Conservation (phyloP, 495 filamentous ascomycete genomes). For the Lasiosphaeriaceae sp. region DNA sequence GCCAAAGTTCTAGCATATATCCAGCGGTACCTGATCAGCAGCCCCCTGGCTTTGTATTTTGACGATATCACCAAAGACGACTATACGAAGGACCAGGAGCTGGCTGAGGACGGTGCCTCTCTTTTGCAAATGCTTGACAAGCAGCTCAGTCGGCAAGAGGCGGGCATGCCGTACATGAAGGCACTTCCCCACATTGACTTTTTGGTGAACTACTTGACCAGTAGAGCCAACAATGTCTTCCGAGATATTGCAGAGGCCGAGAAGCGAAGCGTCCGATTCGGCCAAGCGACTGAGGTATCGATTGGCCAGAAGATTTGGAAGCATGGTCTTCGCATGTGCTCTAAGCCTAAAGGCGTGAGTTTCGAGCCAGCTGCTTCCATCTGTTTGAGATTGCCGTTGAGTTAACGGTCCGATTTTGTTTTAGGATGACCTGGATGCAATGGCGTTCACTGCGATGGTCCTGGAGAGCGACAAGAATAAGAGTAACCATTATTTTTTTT, state of each 20-base stretch:
- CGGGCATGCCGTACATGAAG: conserved; percentile 34
- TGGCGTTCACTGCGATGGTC: conserved; percentile 34
- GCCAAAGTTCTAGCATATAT: conserved; percentile 51
- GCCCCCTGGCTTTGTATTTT: conserved; percentile 43
- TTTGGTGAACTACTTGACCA: conserved; percentile 40
- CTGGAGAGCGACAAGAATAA: conserved; percentile 20
- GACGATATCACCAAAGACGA: conserved; percentile 28
- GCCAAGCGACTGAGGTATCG: conserved; percentile 35
- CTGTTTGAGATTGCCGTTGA: neutral
- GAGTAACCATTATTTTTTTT: too few species aligned
- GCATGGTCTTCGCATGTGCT: conserved; percentile 34
- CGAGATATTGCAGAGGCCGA: conserved; percentile 52
- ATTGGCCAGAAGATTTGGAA: conserved; percentile 34
- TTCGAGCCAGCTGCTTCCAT: conserved; percentile 17
- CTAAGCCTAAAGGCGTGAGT: conserved; percentile 14
- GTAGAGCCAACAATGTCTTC: conserved; percentile 40
- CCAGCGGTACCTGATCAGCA: conserved; percentile 45
- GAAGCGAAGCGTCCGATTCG: conserved; percentile 51
- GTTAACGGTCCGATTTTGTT: too few species aligned
- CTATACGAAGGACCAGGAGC: conserved; percentile 25
- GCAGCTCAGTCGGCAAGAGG: conserved; percentile 43
- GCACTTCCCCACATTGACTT: conserved; percentile 41
- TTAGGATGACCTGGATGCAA: conserved; percentile 17
- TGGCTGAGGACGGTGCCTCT: conserved; percentile 31
- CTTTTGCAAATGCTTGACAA: conserved; percentile 44